Evolutionary conservation across 2,329 filamentous ascomycete genomes (phyloP).

Genomic region (Colletotrichum aenigma): DNA sequence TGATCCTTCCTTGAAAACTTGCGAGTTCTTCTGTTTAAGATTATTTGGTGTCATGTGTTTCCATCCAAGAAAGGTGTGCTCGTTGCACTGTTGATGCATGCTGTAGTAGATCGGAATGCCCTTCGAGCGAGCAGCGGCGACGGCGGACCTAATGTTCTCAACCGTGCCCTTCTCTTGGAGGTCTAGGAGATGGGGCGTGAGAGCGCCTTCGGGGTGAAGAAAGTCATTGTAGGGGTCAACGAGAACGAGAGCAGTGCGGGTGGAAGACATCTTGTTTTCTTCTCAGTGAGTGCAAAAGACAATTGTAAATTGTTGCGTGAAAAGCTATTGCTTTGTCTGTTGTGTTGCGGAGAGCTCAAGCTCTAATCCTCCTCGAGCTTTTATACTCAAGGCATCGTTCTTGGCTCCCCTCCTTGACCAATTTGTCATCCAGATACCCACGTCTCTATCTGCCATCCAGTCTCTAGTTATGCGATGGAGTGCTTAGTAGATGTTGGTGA

Average conservation of each 20-base stretch:
- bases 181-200: not conserved
- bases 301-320: not conserved
- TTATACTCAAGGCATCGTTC: not conserved
- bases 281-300: not conserved
- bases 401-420: not conserved
- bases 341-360: not conserved
- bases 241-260: not conserved
- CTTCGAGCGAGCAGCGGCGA: not conserved
- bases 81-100: rapidly evolving
- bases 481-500: not conserved
- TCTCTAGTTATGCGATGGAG: rapidly evolving
- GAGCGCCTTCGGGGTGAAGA: not conserved
- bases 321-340: not conserved
- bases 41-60: not conserved
- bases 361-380: rapidly evolving
- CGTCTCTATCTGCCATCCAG: not conserved
- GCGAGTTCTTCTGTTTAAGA: not conserved
- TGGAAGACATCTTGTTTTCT: not conserved
- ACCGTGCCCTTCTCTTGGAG: not conserved
- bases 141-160: not conserved
- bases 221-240: not conserved
- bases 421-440: not conserved
- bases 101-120: not conserved
- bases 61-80: rapidly evolving
- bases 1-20: not conserved